Base-by-base conservation (phyloP, 805 yeast genomes). In the Sugiyamaella mastotermitis region DNA sequence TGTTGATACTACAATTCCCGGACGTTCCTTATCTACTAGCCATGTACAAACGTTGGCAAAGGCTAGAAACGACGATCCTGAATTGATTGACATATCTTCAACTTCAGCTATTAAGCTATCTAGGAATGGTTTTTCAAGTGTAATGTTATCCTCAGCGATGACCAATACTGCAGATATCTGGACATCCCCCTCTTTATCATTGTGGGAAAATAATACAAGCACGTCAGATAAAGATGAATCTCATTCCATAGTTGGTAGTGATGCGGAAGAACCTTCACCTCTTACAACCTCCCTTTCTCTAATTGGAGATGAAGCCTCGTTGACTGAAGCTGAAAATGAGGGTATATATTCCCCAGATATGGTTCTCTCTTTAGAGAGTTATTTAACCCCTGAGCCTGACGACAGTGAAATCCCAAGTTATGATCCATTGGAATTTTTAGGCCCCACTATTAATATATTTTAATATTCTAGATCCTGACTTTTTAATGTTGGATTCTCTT, bases 311-410 rank as follows among this genome's bases (percentile, higher is more conserved):
- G 28, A 32, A 8, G 33, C 17, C 9, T 5, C 30, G 9, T 27
- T 17, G 18, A 27, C 21, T 11, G 34, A 37, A 16, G 23, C 26
- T 2, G 33, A 37, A 29, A 20, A 33, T 10, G 29, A 19, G 14
- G 33, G 24, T 16, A 20, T 20, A 10, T 27, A 27, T 10, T 27
- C 30, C 24, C 34, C 29, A 10, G 37, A 41, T 19, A 34, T 33
- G 22, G 40, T 33, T 5, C 20, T 38, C 15, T 33, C 40, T 13
- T 40, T 49, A 15, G 53, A 49, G 24, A 38, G 43, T 17, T 49
- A 49, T 30, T 38, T 51, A 22, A 47, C 53, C 8, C 53, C 54
- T 11, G 55, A 46, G 26, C 43, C 47, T 23, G 50, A 47, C 14
- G 45, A 44, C 10, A 23, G 35, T 9, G 37, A 29, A 13, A 14